These are phyloP conservation scores for Kuraishia piskuri DNA, from an alignment of 805 yeast species.

Conservation along the genomic window DNA sequence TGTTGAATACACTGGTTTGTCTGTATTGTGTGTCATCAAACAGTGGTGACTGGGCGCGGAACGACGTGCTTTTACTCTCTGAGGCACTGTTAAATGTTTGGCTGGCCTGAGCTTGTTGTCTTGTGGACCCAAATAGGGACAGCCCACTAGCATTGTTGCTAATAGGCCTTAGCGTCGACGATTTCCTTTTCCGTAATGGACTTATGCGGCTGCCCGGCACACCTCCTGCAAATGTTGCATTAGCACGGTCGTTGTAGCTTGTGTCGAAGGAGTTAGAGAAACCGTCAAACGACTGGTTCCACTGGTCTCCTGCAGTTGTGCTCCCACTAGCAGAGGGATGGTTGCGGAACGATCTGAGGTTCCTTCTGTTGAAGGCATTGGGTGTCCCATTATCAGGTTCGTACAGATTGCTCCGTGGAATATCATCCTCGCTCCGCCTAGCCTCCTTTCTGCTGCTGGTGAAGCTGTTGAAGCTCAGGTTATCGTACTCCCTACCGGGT, in stretches of 20 bases:
- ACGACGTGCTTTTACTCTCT: too few relatives aligned
- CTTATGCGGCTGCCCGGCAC: background rate
- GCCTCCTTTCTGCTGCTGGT: background rate
- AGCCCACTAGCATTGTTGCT: background rate
- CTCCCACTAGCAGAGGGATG: too few relatives aligned
- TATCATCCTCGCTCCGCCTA: background rate
- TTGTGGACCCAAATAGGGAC: background rate
- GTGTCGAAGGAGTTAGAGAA: background rate
- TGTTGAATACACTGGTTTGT: background rate
- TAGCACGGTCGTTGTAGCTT: background rate
- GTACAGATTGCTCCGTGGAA: too few relatives aligned
- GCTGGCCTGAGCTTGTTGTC: background rate
- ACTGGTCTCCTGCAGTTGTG: background rate
- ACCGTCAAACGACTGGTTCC: background rate
- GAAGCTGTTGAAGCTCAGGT: background rate
- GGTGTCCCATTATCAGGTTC: background rate
- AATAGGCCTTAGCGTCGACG: background rate
- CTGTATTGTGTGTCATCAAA: too few relatives aligned
- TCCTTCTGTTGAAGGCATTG: background rate
- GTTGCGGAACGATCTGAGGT: background rate
- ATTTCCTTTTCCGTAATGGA: background rate
- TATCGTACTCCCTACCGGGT: background rate
- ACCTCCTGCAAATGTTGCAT: background rate
- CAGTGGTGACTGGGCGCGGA: too few relatives aligned
- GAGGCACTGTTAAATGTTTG: background rate